Evolutionary conservation across 1,139 yeast genomes (phyloP).

Genomic region (Debaryomyces udenii): DNA sequence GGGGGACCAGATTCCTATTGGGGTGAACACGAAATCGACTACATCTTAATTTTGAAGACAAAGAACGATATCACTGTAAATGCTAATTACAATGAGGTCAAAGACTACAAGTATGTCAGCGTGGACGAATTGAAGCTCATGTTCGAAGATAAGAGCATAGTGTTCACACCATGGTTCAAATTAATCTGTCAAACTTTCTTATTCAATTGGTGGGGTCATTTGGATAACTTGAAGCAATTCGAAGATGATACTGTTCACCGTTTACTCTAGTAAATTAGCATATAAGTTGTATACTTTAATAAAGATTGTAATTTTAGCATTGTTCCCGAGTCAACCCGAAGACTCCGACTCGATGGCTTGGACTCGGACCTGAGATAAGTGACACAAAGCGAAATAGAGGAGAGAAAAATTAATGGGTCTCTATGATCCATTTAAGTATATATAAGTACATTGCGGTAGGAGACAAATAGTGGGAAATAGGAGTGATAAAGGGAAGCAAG

Average conservation of each 20-base stretch:
- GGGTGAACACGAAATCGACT: slow-evolving; percentile 99
- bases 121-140: slow-evolving; percentile 67
- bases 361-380: slow-evolving; percentile 1
- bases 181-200: slow-evolving; percentile 88
- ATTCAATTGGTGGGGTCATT: slow-evolving; percentile 90
- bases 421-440: background rate
- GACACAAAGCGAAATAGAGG: slow-evolving; percentile 3
- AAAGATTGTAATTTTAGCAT: background rate
- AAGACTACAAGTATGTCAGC: slow-evolving; percentile 75
- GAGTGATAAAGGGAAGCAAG: slow-evolving; percentile 1
- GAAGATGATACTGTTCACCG: slow-evolving; percentile 52
- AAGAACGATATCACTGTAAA: slow-evolving; percentile 52
- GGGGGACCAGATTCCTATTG: slow-evolving; percentile 68
- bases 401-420: slow-evolving; percentile 1
- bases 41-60: slow-evolving; percentile 77
- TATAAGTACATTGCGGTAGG: background rate
- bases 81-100: slow-evolving; percentile 80
- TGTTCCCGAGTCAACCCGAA: background rate
- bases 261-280: slow-evolving; percentile 18
- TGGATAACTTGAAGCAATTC: slow-evolving; percentile 57
- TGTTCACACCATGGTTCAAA: slow-evolving; percentile 98
- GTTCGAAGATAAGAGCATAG: slow-evolving; percentile 66
- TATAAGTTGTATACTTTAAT: background rate
- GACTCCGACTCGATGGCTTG: background rate
- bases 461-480: background rate